A percentile compares a stretch with the other conserved stretches of the same genome.
Conservation (phyloP, 352 stramenopile species). For the Phytopythium oedochilum region DNA sequence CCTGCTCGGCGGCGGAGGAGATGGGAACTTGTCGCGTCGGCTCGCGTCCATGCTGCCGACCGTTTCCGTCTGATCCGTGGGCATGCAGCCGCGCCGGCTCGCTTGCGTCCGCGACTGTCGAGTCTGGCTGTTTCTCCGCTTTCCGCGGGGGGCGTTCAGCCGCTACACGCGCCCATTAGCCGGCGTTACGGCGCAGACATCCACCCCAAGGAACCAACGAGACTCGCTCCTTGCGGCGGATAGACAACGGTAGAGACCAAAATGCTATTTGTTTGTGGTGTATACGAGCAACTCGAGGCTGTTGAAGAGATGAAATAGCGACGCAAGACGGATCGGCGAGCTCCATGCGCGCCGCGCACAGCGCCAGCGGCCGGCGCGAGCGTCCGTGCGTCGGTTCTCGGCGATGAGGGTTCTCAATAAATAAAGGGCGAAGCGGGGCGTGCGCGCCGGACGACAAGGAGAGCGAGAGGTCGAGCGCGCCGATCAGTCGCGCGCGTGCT, state of each 20-base stretch:
- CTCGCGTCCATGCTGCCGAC: background rate
- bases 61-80: background rate
- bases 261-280: slow-evolving; percentile 3
- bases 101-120: background rate
- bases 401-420: slow-evolving; percentile 19
- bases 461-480: background rate
- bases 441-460: background rate
- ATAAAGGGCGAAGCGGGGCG: slow-evolving; percentile 29
- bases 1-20: background rate
- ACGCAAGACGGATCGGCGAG: no score
- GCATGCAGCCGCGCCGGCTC: background rate
- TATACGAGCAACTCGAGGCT: background rate
- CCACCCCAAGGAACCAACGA: no score
- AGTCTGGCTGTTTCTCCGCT: background rate
- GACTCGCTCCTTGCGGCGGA: no score
- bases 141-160: no score
- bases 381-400: background rate
- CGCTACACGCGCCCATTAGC: no score
- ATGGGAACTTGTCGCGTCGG: background rate
- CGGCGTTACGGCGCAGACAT: no score
- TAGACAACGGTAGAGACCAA: background rate
- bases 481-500: slow-evolving; percentile 18
- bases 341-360: no score
- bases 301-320: no score
- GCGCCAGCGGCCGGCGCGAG: no score